A percentile compares a stretch with the other conserved stretches of the same genome.
Conservation (phyloP, 352 stramenopile genomes). For the Saprolegnia diclina region DNA sequence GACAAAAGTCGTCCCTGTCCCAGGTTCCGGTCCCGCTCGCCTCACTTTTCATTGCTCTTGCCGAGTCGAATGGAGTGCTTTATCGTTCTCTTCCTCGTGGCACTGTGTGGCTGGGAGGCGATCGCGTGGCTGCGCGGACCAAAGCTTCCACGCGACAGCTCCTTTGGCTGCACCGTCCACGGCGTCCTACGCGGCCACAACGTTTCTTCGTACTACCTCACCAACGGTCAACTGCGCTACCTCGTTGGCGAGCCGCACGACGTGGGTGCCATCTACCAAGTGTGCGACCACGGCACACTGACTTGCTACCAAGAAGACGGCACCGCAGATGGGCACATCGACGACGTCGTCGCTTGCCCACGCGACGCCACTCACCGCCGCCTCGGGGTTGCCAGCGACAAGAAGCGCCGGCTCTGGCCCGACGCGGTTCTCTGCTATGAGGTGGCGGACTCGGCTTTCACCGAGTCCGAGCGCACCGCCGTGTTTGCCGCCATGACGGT, state of each 20-base stretch:
- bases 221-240: conserved; percentile 37
- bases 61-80: no score
- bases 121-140: no score
- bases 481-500: conserved; percentile 43
- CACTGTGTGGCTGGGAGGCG: no score
- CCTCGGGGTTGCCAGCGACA: conserved; percentile 42
- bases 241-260: conserved; percentile 43
- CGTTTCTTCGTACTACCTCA: background rate
- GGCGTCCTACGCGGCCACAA: background rate
- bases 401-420: conserved; percentile 38
- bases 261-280: conserved; percentile 46
- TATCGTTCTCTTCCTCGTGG: no score
- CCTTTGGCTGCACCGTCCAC: no score
- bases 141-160: no score
- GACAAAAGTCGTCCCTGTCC: no score
- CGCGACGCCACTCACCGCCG: conserved; percentile 29
- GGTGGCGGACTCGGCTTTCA: conserved; percentile 48
- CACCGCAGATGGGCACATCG: conserved; percentile 47
- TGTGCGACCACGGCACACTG: conserved; percentile 39
- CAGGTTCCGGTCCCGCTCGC: no score
- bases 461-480: conserved; percentile 37
- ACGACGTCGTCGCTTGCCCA: conserved; percentile 40
- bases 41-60: no score
- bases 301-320: conserved; percentile 64
- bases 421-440: conserved; percentile 63